Evolutionary conservation across 2,329 filamentous ascomycete species (phyloP), one percentile per base, ranked within the genome.

Genomic region (Monosporascus sp.): DNA sequence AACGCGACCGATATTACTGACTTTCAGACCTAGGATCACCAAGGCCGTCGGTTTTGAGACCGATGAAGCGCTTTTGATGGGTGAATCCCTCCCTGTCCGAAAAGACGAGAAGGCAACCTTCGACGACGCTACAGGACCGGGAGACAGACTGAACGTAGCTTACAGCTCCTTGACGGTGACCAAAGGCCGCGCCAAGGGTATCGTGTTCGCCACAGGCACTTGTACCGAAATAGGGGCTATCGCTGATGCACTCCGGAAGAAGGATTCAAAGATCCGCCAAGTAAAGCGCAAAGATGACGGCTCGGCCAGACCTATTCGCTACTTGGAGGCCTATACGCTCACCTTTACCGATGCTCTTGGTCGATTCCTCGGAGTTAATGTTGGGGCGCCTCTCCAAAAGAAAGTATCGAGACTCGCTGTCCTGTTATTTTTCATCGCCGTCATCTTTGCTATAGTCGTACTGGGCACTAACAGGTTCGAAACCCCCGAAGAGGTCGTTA

Each of bases 391-490:
- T 3, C 74, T 89, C 18, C 84, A 88, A 66, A 78, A 80, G 60
- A 88, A 86, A 63, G 74, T 89, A 17, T 86, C 84, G 47, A 81
- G 82, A 65, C 76, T 89, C 48, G 86, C 86, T 22, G 74, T 88
- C 18, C 66, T 86, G 2, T 77, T 89, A 2, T 88, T 89, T 63
- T 76, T 74, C 31, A 79, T 87, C 49, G 86, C 86, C 2, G 79
- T 89, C 14, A 62, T 89, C 25, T 86, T 85, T 56, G 85, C 85
- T 8, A 80, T 89, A 58, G 82, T 89, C 60, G 85, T 88, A 39
- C 77, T 88, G 46, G 85, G 75, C 6, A 81, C 85, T 51, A 88
- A 87, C 67, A 60, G 75, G 1, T 84, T 82, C 65, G 68, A 72
- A n/a, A 66, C 69, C 37, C 69, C 74, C 35, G 74, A 76, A 27